Base-by-base conservation (phyloP, 164 flowering plant species). In the Piper longum region DNA sequence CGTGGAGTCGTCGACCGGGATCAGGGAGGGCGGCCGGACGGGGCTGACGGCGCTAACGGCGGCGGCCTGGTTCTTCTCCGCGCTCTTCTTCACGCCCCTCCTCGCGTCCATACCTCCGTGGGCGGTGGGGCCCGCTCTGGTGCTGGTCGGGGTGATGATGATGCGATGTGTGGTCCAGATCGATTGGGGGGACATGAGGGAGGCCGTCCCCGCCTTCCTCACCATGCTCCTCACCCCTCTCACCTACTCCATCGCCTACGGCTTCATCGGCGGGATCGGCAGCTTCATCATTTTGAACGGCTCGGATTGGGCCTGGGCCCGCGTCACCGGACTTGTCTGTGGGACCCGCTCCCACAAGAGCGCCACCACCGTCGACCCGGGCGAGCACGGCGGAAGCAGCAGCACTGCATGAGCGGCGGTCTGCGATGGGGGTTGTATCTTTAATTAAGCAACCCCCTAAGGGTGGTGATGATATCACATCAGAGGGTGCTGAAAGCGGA, bases 71-170 rank as follows among this genome's bases (percentile, higher is more conserved):
- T 91, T 91, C 64, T 72, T 83, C 48, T 56, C 84, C 61, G 83
- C 96, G 4, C 72, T 91, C 16, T 89, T 91, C 74, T 78, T 91
- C 63, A 89, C 98, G 73, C 98, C 98, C 44, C 48, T 91, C 61
- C 66, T 91, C 72, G 93, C 98, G 7, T 85, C 95, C 17, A 89
- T 89, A 6, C 98, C 98, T 51, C 70, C 96, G 51, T 91, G 98
- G 96, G 98, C 98, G 58, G 95, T 91, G 62, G 98, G 95, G 16
- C 91, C 96, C 64, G 95, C 98, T 67, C 62, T 89, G 85, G 77
- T 91, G 2, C 62, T 87, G 62, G 98, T 91, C 11, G 96, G 98
- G 12, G 96, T 89, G 17, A 12, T 91, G 83, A 91, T 91, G 98
- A 91, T 91, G 98, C 83, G 69, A 68, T 72, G 86, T n/a, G 91